A percentile compares a stretch with the other conserved stretches of the same genome.
phyloP scores from a whole-genome alignment of 1,139 yeast species.

The Magnusiomyces tetraspermus region DNA sequence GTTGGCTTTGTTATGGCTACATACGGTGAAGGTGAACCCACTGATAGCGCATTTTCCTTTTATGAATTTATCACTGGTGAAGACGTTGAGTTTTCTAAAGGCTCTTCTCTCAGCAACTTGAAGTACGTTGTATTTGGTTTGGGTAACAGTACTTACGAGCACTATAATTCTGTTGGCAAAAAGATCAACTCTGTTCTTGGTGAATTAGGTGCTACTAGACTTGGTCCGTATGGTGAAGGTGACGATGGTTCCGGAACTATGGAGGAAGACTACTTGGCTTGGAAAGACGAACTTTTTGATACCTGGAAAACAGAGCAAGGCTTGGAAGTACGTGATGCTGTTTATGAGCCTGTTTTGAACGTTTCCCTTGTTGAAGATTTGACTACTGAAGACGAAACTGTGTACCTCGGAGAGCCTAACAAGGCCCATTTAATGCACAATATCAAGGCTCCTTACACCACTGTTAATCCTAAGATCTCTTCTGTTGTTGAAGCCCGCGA shows the following conservation, averaged over 20 bases:
- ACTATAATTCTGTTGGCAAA: slow-evolving; percentile 75
- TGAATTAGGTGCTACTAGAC: slow-evolving; percentile 57
- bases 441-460: slow-evolving; percentile 71
- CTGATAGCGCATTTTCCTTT: slow-evolving; percentile 82
- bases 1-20: slow-evolving; percentile 79
- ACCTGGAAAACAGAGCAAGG: slow-evolving; percentile 54
- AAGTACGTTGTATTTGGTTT: slow-evolving; percentile 75
- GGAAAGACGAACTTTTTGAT: slow-evolving; percentile 78
- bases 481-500: slow-evolving; percentile 54
- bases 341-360: slow-evolving; percentile 64
- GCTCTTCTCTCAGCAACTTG: slow-evolving; percentile 50
- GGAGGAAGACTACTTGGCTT: slow-evolving; percentile 87
- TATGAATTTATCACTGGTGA: slow-evolving; percentile 34
- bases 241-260: slow-evolving; percentile 92
- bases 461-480: slow-evolving; percentile 76
- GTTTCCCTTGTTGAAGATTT: slow-evolving; percentile 33
- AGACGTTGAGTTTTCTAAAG: slow-evolving; percentile 31
- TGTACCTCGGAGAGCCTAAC: slow-evolving; percentile 82
- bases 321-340: slow-evolving; percentile 66
- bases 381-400: slow-evolving; percentile 36
- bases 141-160: slow-evolving; percentile 90
- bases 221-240: slow-evolving; percentile 78
- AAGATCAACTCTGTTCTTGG: slow-evolving; percentile 43
- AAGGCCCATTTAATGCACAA: slow-evolving; percentile 46
- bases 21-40: slow-evolving; percentile 97